Conservation (phyloP, 2,329 filamentous ascomycete genomes). For the Basipetospora chlamydospora region DNA sequence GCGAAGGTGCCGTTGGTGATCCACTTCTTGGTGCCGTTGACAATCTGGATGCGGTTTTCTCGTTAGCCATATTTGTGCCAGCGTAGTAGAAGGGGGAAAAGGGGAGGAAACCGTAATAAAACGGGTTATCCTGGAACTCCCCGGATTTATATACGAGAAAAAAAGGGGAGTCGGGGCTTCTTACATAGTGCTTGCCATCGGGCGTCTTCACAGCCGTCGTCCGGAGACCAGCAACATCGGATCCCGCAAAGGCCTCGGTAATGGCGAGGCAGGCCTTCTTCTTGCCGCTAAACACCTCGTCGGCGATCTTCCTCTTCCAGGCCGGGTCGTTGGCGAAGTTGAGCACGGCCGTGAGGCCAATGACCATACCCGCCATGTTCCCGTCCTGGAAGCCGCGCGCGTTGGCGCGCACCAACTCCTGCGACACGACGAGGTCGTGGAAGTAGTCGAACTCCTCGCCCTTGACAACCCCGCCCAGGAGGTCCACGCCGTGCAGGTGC, state of each 20-base stretch:
- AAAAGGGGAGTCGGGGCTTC: constrained; percentile 7
- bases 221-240: constrained; percentile 63
- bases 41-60: constrained; percentile 23
- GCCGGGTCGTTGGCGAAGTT: constrained; percentile 59
- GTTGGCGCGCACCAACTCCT: constrained; percentile 58
- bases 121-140: no score
- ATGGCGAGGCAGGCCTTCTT: constrained; percentile 85
- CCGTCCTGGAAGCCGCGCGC: constrained; percentile 75
- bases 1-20: constrained; percentile 69
- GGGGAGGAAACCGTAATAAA: no score
- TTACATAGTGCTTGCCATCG: constrained; percentile 57
- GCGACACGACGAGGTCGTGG: constrained; percentile 62
- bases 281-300: constrained; percentile 62
- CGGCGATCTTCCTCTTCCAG: constrained; percentile 51
- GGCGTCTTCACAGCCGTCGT: constrained; percentile 66
- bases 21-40: constrained; percentile 72
- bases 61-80: no score
- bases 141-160: background rate
- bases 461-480: constrained; percentile 56
- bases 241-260: constrained; percentile 70
- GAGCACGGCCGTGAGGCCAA: constrained; percentile 64
- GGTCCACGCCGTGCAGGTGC: constrained; percentile 56
- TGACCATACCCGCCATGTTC: constrained; percentile 77
- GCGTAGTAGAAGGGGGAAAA: no score
- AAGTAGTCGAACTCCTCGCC: constrained; percentile 80